Percentiles rank a stretch among this genome's conserved stretches.
Conservation (phyloP, 1,284 basidiomycete genomes). For the Gymnopus androsaceus region DNA sequence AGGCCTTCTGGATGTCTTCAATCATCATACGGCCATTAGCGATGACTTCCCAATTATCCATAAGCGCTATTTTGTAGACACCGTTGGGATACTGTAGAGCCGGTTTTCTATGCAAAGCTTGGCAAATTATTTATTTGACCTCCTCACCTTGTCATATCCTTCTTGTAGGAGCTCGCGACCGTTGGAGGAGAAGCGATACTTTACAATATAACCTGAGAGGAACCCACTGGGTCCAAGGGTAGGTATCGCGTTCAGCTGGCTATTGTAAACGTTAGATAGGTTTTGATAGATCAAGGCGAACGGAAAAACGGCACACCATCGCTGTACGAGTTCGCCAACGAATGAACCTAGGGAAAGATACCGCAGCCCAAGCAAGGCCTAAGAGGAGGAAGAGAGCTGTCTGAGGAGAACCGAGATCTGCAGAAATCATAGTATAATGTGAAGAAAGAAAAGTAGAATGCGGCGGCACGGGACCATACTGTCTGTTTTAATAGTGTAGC, state of each 20-base stretch:
- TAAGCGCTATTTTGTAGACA: conserved; percentile 33
- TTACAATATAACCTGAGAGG: conserved; percentile 8
- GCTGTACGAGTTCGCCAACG: too few species aligned
- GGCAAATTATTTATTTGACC: neutral
- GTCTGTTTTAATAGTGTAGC: too few species aligned
- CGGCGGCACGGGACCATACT: too few species aligned
- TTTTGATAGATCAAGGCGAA: too few species aligned
- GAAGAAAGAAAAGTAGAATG: too few species aligned
- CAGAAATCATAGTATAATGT: too few species aligned
- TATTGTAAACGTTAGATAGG: too few species aligned
- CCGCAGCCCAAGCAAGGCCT: too few species aligned
- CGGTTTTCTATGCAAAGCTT: neutral
- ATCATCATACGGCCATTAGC: conserved; percentile 30
- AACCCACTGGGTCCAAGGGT: conserved; percentile 13
- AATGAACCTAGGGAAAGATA: too few species aligned
- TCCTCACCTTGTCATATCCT: conserved; percentile 16
- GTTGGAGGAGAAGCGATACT: conserved; percentile 7
- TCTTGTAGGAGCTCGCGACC: conserved; percentile 15
- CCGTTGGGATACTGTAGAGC: conserved; percentile 10
- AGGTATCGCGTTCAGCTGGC: conserved; percentile 14
- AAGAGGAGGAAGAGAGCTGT: too few species aligned
- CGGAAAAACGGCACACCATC: too few species aligned
- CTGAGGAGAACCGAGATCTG: too few species aligned
- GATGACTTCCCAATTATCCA: conserved; percentile 31
- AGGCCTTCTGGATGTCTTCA: conserved; percentile 35